phyloP scores from a whole-genome alignment of 805 yeast genomes.

The Saccharomycopsis sp. region DNA sequence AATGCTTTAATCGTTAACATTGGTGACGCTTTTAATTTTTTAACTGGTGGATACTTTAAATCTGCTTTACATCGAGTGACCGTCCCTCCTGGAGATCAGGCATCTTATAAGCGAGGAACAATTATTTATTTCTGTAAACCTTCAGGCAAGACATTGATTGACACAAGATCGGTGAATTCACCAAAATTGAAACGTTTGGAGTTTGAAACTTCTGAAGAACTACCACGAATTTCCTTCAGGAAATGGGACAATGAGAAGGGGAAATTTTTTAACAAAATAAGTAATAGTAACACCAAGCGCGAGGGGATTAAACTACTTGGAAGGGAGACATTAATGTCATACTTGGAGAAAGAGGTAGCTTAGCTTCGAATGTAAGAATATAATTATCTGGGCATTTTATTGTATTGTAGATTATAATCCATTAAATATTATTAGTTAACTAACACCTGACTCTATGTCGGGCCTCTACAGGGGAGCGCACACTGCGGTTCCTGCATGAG shows the following conservation, averaged over 20 bases:
- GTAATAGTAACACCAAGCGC: neutral
- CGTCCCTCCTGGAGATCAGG: constrained; percentile 38
- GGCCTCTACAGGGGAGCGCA: too few species aligned
- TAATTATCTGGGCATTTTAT: neutral
- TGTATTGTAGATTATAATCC: too few species aligned
- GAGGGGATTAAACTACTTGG: constrained; percentile 18
- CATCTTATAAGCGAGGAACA: constrained; percentile 30
- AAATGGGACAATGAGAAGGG: constrained; percentile 41
- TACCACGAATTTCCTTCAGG: constrained; percentile 34
- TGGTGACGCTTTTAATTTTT: constrained; percentile 36
- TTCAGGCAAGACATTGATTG: constrained; percentile 30
- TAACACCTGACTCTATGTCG: too few species aligned
- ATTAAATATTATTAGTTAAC: too few species aligned
- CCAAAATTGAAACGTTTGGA: constrained; percentile 32
- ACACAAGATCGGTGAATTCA: constrained; percentile 34
- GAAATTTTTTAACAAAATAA: constrained; percentile 33
- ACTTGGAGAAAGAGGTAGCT: neutral
- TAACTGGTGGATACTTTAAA: constrained; percentile 40
- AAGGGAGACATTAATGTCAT: constrained; percentile 17
- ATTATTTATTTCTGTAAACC: constrained; percentile 39
- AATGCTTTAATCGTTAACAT: constrained; percentile 34
- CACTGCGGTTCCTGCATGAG: too few species aligned
- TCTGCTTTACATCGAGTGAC: constrained; percentile 41
- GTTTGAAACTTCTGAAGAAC: constrained; percentile 26
- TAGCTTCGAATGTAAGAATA: neutral